Conservation (phyloP, 164 flowering plant species). For the Piper betle region DNA sequence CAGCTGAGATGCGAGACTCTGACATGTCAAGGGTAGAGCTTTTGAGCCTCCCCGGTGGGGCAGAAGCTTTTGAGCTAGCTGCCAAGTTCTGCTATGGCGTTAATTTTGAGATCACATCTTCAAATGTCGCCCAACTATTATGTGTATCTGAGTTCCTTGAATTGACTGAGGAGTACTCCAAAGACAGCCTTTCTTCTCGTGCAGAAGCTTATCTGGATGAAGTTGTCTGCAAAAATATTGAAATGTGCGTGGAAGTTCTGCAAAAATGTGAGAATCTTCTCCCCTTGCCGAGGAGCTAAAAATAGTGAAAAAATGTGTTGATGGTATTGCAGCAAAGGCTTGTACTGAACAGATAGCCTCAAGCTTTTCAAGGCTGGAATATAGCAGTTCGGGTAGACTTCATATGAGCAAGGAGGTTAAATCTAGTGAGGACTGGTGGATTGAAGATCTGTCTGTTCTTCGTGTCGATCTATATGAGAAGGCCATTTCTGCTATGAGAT, state of each 20-base stretch:
- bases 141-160: constrained; percentile 86
- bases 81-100: constrained; percentile 86
- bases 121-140: constrained; percentile 69
- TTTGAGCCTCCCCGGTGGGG: constrained; percentile 72
- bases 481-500: constrained; percentile 73
- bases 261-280: constrained; percentile 69
- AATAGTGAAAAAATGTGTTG: constrained; percentile 56
- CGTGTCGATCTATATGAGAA: constrained; percentile 64
- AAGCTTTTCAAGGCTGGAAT: constrained; percentile 74
- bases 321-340: constrained; percentile 83
- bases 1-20: constrained; percentile 54
- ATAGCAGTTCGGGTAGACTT: constrained; percentile 83
- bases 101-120: constrained; percentile 76
- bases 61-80: constrained; percentile 75
- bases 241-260: constrained; percentile 63
- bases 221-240: constrained; percentile 61
- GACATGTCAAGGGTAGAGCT: constrained; percentile 57
- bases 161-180: constrained; percentile 76
- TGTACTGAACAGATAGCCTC: constrained; percentile 89
- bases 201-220: constrained; percentile 67
- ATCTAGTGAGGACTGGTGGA: constrained; percentile 82
- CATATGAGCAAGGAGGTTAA: constrained; percentile 61
- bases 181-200: constrained; percentile 62
- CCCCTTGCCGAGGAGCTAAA: constrained; percentile 81
- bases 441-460: constrained; percentile 72